Evolutionary conservation across 768 basidiomycete species (phyloP).

Genomic region (Mycena polygramma): DNA sequence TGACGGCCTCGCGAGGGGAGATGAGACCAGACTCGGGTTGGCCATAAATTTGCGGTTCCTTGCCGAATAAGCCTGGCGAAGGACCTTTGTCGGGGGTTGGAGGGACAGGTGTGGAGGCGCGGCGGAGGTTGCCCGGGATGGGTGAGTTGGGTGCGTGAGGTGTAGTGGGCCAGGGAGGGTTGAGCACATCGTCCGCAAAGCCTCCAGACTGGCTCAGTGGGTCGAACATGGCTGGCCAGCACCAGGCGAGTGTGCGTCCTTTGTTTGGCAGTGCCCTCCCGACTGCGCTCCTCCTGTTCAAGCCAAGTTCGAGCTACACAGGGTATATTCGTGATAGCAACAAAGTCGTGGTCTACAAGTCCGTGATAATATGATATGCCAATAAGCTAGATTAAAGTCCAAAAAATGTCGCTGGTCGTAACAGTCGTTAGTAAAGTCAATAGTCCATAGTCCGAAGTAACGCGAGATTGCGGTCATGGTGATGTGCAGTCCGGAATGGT

Average conservation of each 20-base stretch:
- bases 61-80: conserved; percentile 74
- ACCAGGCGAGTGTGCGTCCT: conserved; percentile 1
- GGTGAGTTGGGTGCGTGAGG: conserved; percentile 80
- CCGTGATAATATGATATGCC: conserved; percentile 8
- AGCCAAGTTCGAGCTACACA: no score
- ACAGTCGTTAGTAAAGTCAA: conserved; percentile 14
- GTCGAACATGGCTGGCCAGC: conserved; percentile 64
- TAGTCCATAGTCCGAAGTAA: not conserved
- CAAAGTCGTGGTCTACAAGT: not conserved
- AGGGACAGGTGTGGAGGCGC: conserved; percentile 66
- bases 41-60: conserved; percentile 89
- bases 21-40: conserved; percentile 88
- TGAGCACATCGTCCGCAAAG: conserved; percentile 63
- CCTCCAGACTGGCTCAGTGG: conserved; percentile 72
- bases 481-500: conserved; percentile 71
- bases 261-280: conserved; percentile 8
- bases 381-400: conserved; percentile 11
- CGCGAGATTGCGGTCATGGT: conserved; percentile 9
- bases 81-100: conserved; percentile 67
- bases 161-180: conserved; percentile 85
- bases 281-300: conserved; percentile 1
- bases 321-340: no score
- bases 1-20: conserved; percentile 75
- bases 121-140: conserved; percentile 74
- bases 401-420: conserved; percentile 14